These are phyloP conservation scores for Neonectria faginata DNA, from an alignment of 2,329 filamentous ascomycete species.

Conservation along the genomic window DNA sequence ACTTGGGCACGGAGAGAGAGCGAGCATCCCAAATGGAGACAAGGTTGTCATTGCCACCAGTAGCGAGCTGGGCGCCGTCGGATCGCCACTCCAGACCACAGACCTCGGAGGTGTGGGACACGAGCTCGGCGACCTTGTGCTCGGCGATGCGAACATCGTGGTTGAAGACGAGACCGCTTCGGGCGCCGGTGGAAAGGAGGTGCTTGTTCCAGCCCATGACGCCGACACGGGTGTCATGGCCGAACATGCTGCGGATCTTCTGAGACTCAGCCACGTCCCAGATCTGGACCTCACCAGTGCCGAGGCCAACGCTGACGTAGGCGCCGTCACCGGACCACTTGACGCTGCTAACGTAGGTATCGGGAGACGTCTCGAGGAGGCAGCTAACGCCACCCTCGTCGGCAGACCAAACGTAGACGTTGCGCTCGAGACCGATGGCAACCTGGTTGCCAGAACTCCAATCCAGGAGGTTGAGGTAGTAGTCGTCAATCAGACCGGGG, in stretches of 20 bases:
- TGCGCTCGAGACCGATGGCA: constrained; percentile 95
- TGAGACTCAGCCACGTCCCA: constrained; percentile 96
- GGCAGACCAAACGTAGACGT: constrained; percentile 98
- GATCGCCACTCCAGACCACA: constrained; percentile 98
- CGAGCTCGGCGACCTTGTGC: constrained; percentile 97
- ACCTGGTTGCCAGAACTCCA: constrained; percentile 99
- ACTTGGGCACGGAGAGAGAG: constrained; percentile 92
- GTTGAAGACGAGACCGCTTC: constrained; percentile 96
- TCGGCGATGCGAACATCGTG: constrained; percentile 97
- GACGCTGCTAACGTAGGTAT: constrained; percentile 97
- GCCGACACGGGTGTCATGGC: constrained; percentile 94
- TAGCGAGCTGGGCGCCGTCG: constrained; percentile 95
- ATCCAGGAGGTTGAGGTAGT: constrained; percentile 98
- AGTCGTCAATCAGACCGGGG: constrained; percentile 95
- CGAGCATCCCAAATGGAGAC: constrained; percentile 99
- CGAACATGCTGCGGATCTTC: constrained; percentile 98
- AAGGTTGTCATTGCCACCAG: constrained; percentile 98
- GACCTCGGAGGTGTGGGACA: constrained; percentile 97
- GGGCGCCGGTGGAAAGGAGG: constrained; percentile 91
- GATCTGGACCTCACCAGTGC: constrained; percentile 97
- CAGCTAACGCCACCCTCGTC: constrained; percentile 91
- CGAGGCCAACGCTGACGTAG: constrained; percentile 94
- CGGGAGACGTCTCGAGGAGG: constrained; percentile 85
- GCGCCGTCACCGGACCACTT: constrained; percentile 99
- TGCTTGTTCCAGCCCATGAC: constrained; percentile 99